These are phyloP conservation scores for Iodosphaeria phyllophila DNA, from an alignment of 2,329 filamentous ascomycete genomes.

Conservation along the genomic window DNA sequence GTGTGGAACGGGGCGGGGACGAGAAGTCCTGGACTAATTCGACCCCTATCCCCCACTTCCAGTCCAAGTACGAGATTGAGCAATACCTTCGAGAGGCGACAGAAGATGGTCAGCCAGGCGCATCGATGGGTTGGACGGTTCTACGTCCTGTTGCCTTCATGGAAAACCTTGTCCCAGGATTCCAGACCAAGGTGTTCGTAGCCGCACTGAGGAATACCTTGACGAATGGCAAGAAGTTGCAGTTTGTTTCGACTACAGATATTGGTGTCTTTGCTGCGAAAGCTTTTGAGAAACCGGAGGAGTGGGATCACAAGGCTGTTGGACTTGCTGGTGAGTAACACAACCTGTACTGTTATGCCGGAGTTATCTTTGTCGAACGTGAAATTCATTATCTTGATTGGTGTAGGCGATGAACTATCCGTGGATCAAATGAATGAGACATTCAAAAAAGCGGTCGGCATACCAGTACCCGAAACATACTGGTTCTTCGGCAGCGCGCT, in stretches of 20 bases:
- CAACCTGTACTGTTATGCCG: neutral
- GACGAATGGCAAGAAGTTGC: constrained; percentile 14
- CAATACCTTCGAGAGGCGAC: constrained; percentile 32
- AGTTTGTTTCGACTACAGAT: constrained; percentile 21
- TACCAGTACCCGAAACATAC: constrained; percentile 9
- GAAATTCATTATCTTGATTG: no score
- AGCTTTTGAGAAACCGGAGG: constrained; percentile 18
- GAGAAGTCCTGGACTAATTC: constrained; percentile 27
- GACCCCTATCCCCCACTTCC: constrained; percentile 43
- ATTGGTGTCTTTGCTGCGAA: constrained; percentile 25
- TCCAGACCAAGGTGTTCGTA: constrained; percentile 17
- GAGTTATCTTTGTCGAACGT: neutral
- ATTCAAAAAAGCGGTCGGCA: constrained; percentile 12
- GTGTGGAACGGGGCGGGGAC: constrained; percentile 41
- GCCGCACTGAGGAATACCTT: constrained; percentile 14
- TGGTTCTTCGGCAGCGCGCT: constrained; percentile 13
- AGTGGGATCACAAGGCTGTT: constrained; percentile 18
- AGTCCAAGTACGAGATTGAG: constrained; percentile 42
- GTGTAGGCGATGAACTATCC: constrained; percentile 26
- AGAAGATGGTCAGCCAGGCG: constrained; percentile 13
- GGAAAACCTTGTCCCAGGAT: constrained; percentile 26
- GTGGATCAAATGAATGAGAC: constrained; percentile 11
- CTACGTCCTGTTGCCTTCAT: constrained; percentile 44
- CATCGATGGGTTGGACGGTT: constrained; percentile 38
- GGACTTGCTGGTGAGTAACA: constrained; percentile 4